Evolutionary conservation across 2,329 filamentous ascomycete genomes (phyloP).

Genomic region (Scedosporium aurantiacum): DNA sequence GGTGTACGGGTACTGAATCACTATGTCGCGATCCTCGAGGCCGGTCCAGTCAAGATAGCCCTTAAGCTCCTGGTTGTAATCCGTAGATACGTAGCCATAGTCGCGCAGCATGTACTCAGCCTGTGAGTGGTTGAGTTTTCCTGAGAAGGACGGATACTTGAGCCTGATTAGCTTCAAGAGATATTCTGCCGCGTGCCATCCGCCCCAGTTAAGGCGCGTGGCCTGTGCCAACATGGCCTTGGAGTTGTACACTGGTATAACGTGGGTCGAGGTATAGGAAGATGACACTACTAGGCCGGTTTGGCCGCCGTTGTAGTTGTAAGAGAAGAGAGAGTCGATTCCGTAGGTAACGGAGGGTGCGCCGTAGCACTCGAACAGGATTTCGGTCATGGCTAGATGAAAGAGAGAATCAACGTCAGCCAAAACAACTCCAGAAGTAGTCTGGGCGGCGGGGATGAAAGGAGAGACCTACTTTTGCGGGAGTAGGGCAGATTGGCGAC

Average conservation of each 20-base stretch:
- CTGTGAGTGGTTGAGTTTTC: constrained; percentile 76
- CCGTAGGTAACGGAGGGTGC: constrained; percentile 86
- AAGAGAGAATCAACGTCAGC: background rate
- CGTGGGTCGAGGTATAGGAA: constrained; percentile 85
- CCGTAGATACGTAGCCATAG: constrained; percentile 78
- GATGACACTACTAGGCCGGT: constrained; percentile 86
- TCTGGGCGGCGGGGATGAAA: background rate
- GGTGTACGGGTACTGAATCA: constrained; percentile 87
- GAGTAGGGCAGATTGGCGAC: constrained; percentile 86
- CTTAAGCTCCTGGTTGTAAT: constrained; percentile 70
- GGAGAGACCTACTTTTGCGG: constrained; percentile 58
- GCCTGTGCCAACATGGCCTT: constrained; percentile 78
- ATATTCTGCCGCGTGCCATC: constrained; percentile 81
- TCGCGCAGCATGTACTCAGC: constrained; percentile 78
- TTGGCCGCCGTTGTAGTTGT: constrained; percentile 77
- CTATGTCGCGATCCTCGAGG: constrained; percentile 75
- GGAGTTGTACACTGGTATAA: constrained; percentile 83
- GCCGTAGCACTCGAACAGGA: constrained; percentile 90
- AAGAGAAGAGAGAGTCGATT: constrained; percentile 94
- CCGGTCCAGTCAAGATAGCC: constrained; percentile 83
- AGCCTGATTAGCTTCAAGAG: constrained; percentile 77
- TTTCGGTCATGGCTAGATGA: constrained; percentile 78
- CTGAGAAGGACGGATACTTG: constrained; percentile 84
- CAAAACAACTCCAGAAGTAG: background rate
- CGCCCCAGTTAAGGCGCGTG: constrained; percentile 88